Evolutionary conservation across 352 stramenopile genomes (phyloP), one percentile per base, ranked within the genome.

Genomic region (Thraustotheca clavata): DNA sequence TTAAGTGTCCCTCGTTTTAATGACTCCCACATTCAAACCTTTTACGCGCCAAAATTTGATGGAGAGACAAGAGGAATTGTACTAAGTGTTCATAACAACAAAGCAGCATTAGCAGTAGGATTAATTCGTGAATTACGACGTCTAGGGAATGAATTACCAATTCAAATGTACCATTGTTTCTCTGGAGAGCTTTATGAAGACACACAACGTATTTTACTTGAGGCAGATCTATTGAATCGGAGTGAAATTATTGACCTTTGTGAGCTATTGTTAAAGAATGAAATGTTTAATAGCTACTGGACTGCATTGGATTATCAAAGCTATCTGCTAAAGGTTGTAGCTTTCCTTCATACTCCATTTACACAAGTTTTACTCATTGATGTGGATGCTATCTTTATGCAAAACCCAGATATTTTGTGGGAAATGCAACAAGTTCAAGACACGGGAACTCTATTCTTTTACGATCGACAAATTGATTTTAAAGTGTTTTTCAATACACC

Each of bases 101-200:
- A 83, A 26, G 47, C 74, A 29, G 59, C 74, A 5, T 65, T 86
- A 24, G 76, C 74, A 12, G 63, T 80, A 33, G 80, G 74, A 49
- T 48, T 84, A 39, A 83, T 81, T 40, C 70, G 70, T 9, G 75
- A 86, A 41, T 60, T 84, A 39, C 76, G 76, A 9, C 80, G 75
- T 16, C 54, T 82, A 14, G 74, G 74, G 29, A 83, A 81, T 57
- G 69, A 57, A 0, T 72, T 83, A 43, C 55, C 73, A 2, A 77
- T 86, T n/a, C 73, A 86, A 39, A 67, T 84, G n/a, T 73, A 84
- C 39, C 74, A 80, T 22, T 86, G 77, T 65, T 60, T 80, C 8
- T 67, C 72, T 0, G 60, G 69, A 22, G 75, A 84, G 34, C 50
- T 84, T 27, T 80, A 70, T 1, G 67, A 54, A 46, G 32, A 62